Conservation (phyloP, 148 eudicot genomes). For the Suaeda aralocaspica region DNA sequence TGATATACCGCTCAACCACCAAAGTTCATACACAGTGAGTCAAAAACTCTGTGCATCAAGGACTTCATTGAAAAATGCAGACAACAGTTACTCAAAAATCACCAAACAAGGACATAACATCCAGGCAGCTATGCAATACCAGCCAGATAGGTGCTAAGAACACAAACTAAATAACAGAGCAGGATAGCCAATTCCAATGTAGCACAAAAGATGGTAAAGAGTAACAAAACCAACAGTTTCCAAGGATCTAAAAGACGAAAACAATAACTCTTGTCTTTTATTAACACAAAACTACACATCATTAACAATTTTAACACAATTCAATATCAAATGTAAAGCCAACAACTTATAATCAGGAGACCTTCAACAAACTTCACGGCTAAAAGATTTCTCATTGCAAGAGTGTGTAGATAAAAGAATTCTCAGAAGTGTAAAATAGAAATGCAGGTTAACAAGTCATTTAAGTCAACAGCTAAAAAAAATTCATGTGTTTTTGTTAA, state of each 20-base stretch:
- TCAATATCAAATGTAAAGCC: neutral
- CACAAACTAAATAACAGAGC: neutral
- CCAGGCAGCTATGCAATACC: too few species aligned
- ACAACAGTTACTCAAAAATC: neutral
- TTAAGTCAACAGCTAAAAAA: neutral
- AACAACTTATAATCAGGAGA: neutral
- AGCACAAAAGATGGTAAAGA: neutral
- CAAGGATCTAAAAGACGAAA: too few species aligned
- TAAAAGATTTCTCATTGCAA: neutral
- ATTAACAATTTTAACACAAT: neutral
- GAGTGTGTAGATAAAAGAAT: neutral
- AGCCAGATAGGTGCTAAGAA: too few species aligned
- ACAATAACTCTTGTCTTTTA: too few species aligned
- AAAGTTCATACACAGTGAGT: too few species aligned
- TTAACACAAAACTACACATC: neutral
- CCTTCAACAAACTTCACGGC: neutral
- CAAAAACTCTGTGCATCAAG: too few species aligned
- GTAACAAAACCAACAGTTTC: too few species aligned
- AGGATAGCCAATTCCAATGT: neutral
- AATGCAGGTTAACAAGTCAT: neutral
- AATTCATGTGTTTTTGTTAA: neutral
- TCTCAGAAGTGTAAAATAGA: neutral
- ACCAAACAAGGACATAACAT: too few species aligned
- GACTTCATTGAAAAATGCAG: too few species aligned
- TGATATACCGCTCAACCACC: too few species aligned